Evolutionary conservation across 2,329 filamentous ascomycete species (phyloP).

Genomic region (Fusarium cyanostomum): DNA sequence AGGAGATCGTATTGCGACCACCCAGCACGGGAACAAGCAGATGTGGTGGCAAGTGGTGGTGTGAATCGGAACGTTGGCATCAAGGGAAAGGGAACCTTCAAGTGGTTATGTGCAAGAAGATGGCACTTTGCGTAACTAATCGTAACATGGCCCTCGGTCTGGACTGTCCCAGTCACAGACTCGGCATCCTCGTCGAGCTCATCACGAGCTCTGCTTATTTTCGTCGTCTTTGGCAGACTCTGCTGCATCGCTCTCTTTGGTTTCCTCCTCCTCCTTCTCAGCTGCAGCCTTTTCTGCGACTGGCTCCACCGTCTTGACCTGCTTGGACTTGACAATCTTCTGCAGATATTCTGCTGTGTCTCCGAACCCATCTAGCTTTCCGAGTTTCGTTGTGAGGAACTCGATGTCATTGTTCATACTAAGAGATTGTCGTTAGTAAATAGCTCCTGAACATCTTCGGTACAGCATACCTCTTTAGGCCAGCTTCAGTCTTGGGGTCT

Average conservation of each 20-base stretch:
- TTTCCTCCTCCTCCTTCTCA: conserved; percentile 24
- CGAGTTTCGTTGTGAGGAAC: conserved; percentile 74
- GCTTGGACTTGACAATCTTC: conserved; percentile 70
- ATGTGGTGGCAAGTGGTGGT: background rate
- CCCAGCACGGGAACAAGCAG: too few relatives aligned
- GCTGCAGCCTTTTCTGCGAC: conserved; percentile 17
- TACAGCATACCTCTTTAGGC: conserved; percentile 73
- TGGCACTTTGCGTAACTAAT: conserved; percentile 19
- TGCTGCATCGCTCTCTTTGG: conserved; percentile 25
- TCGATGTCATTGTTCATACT: conserved; percentile 83
- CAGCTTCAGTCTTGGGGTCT: conserved; percentile 70
- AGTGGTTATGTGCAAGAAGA: background rate
- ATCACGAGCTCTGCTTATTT: conserved; percentile 23
- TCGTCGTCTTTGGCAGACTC: conserved; percentile 34
- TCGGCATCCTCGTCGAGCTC: conserved; percentile 3
- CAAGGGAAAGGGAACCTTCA: background rate
- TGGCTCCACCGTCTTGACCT: conserved; percentile 40
- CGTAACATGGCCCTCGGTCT: conserved; percentile 13
- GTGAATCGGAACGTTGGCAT: conserved; percentile 10
- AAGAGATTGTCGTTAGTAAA: conserved; percentile 21
- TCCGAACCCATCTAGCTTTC: conserved; percentile 81
- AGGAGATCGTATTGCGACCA: background rate
- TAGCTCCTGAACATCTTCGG: background rate
- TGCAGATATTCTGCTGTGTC: conserved; percentile 76
- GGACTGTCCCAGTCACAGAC: conserved; percentile 3